phyloP scores from a whole-genome alignment of 257 asterid species.

The Solanum ossicruentum region DNA sequence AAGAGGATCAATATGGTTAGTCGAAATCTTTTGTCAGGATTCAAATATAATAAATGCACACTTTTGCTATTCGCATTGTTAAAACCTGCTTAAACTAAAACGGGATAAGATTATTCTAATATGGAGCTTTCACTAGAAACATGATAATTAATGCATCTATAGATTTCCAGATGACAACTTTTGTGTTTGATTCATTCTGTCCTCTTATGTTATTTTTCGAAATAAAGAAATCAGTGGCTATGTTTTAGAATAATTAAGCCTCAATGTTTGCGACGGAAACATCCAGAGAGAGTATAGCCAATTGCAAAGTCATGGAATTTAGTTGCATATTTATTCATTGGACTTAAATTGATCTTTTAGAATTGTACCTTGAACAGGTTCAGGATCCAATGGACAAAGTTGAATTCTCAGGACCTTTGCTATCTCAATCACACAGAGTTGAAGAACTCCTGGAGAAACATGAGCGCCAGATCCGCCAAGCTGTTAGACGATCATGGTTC shows the following conservation, averaged over 20 bases:
- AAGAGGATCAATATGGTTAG: slow-evolving; percentile 61
- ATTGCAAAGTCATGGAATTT: not conserved
- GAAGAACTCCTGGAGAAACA: slow-evolving; percentile 84
- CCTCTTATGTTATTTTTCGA: not conserved
- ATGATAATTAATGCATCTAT: not conserved
- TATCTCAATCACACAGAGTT: slow-evolving; percentile 62
- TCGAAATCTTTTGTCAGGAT: not conserved
- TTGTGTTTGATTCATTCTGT: not conserved
- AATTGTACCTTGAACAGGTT: slow-evolving; percentile 36
- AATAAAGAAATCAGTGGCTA: not conserved
- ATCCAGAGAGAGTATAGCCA: not conserved
- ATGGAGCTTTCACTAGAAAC: not conserved
- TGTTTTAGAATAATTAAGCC: not conserved
- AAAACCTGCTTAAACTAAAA: not conserved
- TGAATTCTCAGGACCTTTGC: slow-evolving; percentile 89
- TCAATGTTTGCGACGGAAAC: not conserved
- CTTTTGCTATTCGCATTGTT: not conserved
- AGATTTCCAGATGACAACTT: not conserved
- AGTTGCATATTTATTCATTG: not conserved
- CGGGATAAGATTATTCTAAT: not conserved
- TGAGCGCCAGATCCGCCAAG: slow-evolving; percentile 96
- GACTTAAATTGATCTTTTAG: not conserved
- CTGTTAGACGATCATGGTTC: slow-evolving; percentile 91
- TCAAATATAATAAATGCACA: not conserved
- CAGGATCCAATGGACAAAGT: slow-evolving; percentile 82